phyloP scores from a whole-genome alignment of 2,329 filamentous ascomycete species.

The Hypoxylon sp. region DNA sequence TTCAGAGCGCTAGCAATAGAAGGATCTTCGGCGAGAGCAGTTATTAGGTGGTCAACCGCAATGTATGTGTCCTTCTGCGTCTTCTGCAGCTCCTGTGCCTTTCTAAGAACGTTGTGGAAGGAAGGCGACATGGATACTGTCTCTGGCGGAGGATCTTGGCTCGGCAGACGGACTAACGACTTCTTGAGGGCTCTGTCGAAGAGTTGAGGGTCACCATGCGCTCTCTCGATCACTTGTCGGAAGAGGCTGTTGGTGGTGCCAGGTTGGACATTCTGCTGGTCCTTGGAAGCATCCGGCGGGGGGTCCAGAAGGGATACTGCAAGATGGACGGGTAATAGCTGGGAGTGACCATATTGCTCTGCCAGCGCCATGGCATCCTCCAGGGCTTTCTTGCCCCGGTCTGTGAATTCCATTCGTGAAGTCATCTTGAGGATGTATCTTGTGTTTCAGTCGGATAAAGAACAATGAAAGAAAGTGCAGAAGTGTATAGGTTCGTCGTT shows the following conservation, averaged over 20 bases:
- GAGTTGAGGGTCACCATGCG: conserved; percentile 90
- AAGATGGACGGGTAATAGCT: conserved; percentile 91
- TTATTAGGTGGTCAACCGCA: conserved; percentile 94
- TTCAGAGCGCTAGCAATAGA: conserved; percentile 80
- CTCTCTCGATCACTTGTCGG: conserved; percentile 92
- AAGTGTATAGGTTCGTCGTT: conserved; percentile 1
- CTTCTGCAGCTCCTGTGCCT: conserved; percentile 91
- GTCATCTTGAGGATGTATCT: conserved; percentile 69
- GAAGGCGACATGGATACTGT: conserved; percentile 84
- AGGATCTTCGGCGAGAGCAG: conserved; percentile 83
- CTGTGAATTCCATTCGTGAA: conserved; percentile 91
- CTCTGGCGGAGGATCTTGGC: conserved; percentile 95
- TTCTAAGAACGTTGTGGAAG: conserved; percentile 85
- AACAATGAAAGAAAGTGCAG: conserved; percentile 1
- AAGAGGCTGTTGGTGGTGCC: conserved; percentile 81
- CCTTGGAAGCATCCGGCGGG: conserved; percentile 81
- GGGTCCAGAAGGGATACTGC: conserved; percentile 86
- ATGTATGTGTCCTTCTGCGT: conserved; percentile 98
- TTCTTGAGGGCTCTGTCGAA: conserved; percentile 94
- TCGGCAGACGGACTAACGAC: conserved; percentile 88
- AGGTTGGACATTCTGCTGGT: conserved; percentile 83
- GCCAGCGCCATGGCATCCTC: conserved; percentile 90
- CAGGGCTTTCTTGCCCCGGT: conserved; percentile 90
- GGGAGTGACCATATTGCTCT: conserved; percentile 90
- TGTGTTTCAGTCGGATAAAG: conserved; percentile 3